Conservation (phyloP, 352 stramenopile species). For the Phytopythium delawarense region DNA sequence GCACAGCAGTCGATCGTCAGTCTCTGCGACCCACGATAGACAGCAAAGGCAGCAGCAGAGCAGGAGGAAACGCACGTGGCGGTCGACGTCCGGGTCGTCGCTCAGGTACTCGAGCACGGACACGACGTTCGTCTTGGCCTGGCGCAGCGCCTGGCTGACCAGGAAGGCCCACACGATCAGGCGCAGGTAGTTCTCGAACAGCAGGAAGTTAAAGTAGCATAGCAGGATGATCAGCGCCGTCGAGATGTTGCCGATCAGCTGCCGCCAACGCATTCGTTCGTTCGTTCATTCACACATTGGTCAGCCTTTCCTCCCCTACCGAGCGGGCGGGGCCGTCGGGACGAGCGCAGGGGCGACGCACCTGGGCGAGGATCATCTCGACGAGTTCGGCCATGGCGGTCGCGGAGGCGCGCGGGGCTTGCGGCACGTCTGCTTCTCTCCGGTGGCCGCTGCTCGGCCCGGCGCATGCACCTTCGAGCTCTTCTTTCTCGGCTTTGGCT, state of each 20-base stretch:
- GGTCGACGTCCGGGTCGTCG: slow-evolving; percentile 66
- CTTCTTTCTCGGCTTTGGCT: not conserved
- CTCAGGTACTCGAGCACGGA: slow-evolving; percentile 84
- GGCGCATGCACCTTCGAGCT: not conserved
- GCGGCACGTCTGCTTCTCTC: not conserved
- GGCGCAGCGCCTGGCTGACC: slow-evolving; percentile 80
- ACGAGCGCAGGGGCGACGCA: slow-evolving; percentile 10
- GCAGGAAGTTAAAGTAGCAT: slow-evolving; percentile 88
- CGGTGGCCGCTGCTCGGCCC: not conserved
- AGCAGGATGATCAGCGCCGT: slow-evolving; percentile 82
- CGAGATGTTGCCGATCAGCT: slow-evolving; percentile 87
- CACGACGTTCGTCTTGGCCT: slow-evolving; percentile 84
- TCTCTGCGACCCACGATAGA: not conserved
- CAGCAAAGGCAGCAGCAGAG: not conserved
- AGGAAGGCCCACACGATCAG: slow-evolving; percentile 87
- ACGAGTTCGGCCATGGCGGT: slow-evolving; percentile 70
- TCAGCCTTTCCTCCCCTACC: no score
- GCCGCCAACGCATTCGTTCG: not conserved
- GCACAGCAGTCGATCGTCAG: not conserved
- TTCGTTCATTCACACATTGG: no score
- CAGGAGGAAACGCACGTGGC: slow-evolving; percentile 36
- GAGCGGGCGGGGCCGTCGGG: slow-evolving; percentile 1
- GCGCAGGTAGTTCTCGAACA: slow-evolving; percentile 87
- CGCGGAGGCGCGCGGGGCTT: not conserved
- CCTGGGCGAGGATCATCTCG: slow-evolving; percentile 81